phyloP scores from a whole-genome alignment of 176 grass and related monocot species.

The Oryza glaberrima region DNA sequence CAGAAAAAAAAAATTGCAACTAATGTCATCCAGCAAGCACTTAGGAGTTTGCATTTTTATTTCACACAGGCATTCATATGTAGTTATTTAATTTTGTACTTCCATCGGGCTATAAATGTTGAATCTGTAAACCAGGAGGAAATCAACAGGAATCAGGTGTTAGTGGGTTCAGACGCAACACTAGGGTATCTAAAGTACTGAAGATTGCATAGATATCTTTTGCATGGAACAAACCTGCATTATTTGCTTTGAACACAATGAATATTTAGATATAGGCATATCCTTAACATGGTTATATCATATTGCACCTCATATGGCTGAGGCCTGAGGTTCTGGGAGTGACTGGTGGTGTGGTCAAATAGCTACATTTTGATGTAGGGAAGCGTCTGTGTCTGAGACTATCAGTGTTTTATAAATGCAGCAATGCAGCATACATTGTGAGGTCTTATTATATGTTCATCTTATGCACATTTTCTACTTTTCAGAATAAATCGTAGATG shows the following conservation, averaged over 20 bases:
- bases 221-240: not conserved
- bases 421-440: not conserved
- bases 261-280: not conserved
- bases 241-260: not conserved
- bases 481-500: not conserved
- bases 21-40: not conserved
- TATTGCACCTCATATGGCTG: not conserved
- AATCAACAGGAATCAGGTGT: too few species aligned
- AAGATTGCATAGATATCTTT: not conserved
- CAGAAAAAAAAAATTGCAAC: not conserved
- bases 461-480: not conserved
- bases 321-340: not conserved
- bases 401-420: not conserved
- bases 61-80: too few species aligned
- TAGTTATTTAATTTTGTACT: too few species aligned
- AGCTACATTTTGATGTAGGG: too few species aligned
- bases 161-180: not conserved
- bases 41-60: too few species aligned
- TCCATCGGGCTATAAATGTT: too few species aligned
- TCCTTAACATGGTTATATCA: not conserved
- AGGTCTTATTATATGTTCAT: not conserved
- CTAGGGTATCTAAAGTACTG: not conserved
- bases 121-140: too few species aligned
- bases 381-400: not conserved
- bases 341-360: not conserved